Base-by-base conservation (phyloP, 169 alveolate species). In the Eimeria maxima region DNA sequence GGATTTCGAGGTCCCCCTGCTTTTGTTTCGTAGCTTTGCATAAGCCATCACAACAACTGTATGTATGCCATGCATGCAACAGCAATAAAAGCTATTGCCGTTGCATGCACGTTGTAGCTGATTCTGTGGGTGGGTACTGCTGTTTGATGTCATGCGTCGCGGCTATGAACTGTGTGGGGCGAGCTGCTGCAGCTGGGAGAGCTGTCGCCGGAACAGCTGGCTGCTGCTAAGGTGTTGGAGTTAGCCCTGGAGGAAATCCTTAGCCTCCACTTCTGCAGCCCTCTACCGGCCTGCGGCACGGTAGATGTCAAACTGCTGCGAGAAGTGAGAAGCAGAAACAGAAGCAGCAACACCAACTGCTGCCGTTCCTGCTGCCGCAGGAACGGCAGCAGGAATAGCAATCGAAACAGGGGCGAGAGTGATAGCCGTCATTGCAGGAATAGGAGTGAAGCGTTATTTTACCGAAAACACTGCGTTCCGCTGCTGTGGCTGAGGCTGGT, bases 171-270 rank as follows among this genome's bases (percentile, higher is more conserved):
- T 29, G 29, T 67, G 78, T 67, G 78, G 45, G 78, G 42, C 11
- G 13, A 10, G 45, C 29, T 20, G 29, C 45, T 29, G 78, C 78
- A 67, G 78, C 78, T 67, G 78, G 78, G 78, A 14, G 29, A n/a
- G 78, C 78, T 67, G 33, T n/a, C 45, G 45, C 42, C 78, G 13
- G 29, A 67, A 14, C 78, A 67, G 22, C 42, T 67, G 42, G 78
- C 78, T n/a, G 78, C 45, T n/a, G 78, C 78, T 8, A 67, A 67
- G 78, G 78, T 67, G 11, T n/a, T 67, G n/a, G 78, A 67, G 22
- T 67, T 67, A 3, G 78, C 22, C 13, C n/a, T 67, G 22, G 42
- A 67, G n/a, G 78, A 67, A 29, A 29, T 29, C 78, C 78, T 67
- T 29, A 24, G 42, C 42, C 78, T 14, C 29, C 78, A 67, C 22